Percentiles rank a stretch among this genome's conserved stretches.
Conservation (phyloP, 495 filamentous ascomycete genomes). For the Achaetomiella virescens region DNA sequence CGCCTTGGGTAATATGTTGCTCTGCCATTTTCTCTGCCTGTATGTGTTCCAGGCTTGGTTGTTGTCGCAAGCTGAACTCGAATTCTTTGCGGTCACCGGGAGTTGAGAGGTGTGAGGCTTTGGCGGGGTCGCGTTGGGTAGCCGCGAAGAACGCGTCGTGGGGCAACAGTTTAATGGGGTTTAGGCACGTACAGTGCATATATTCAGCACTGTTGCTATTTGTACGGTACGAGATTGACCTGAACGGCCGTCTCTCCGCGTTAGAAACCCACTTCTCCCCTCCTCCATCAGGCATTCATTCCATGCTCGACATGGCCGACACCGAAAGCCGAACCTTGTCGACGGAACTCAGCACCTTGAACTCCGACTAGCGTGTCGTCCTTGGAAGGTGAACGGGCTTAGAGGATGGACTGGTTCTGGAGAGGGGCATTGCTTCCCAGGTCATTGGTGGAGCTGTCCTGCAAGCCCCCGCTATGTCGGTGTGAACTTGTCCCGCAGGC, state of each 20-base stretch:
- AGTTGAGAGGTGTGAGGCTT: neutral
- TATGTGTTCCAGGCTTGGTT: neutral
- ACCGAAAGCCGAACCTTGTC: too few species aligned
- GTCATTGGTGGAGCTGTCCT: slow-evolving; percentile 6
- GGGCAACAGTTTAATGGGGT: slow-evolving; percentile 24
- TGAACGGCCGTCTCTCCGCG: too few species aligned
- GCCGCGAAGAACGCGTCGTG: slow-evolving; percentile 21
- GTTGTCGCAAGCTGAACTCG: neutral
- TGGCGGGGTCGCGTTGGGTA: slow-evolving; percentile 13
- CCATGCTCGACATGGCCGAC: too few species aligned
- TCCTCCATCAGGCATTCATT: neutral
- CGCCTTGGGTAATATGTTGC: slow-evolving; percentile 45
- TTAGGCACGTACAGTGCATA: slow-evolving; percentile 14
- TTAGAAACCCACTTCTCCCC: neutral
- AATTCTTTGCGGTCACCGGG: neutral
- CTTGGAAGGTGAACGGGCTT: too few species aligned
- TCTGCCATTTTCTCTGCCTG: slow-evolving; percentile 18
- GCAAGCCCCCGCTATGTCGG: slow-evolving; percentile 20
- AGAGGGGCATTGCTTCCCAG: neutral
- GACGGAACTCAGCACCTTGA: too few species aligned
- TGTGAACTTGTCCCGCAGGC: slow-evolving; percentile 1
- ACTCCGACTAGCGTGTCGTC: too few species aligned
- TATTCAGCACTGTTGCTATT: neutral
- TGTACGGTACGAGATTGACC: too few species aligned
- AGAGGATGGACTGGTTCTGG: neutral